phyloP scores from a whole-genome alignment of 2,329 filamentous ascomycete genomes.

The Lasiodiplodia sp. region DNA sequence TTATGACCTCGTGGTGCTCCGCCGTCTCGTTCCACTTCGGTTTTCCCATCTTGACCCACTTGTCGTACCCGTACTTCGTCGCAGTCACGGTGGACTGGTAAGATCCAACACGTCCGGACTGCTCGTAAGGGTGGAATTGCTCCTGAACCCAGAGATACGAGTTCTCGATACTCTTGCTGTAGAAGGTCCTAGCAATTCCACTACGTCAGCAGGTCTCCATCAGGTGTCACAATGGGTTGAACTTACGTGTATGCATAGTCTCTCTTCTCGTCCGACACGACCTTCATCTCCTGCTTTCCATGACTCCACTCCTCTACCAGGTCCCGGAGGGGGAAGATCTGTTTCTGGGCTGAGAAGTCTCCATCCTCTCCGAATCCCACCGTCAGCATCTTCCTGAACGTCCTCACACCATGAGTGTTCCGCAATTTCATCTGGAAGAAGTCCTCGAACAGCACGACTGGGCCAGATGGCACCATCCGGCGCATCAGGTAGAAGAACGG shows the following conservation, averaged over 20 bases:
- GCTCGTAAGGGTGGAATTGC: neutral
- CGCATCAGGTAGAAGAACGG: neutral
- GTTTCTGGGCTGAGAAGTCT: neutral
- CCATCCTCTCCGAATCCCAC: neutral
- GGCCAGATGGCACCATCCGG: neutral
- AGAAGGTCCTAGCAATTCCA: neutral
- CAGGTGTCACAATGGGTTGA: neutral
- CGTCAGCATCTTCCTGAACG: neutral
- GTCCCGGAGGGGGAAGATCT: neutral
- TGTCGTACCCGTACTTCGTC: neutral
- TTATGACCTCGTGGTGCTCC: neutral
- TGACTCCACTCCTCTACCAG: neutral
- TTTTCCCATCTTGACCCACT: neutral
- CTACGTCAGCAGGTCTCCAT: neutral
- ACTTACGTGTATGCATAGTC: neutral
- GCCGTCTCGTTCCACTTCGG: neutral
- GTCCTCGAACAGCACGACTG: neutral
- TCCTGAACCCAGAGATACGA: neutral
- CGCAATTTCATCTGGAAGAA: neutral
- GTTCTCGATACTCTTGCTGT: neutral
- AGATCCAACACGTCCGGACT: neutral
- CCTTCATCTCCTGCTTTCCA: neutral
- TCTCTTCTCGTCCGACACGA: neutral
- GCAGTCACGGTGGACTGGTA: neutral
- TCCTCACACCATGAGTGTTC: neutral